A percentile compares a stretch with the other conserved stretches of the same genome.
phyloP scores from a whole-genome alignment of 768 basidiomycete species.

The Kwoniella pini region DNA sequence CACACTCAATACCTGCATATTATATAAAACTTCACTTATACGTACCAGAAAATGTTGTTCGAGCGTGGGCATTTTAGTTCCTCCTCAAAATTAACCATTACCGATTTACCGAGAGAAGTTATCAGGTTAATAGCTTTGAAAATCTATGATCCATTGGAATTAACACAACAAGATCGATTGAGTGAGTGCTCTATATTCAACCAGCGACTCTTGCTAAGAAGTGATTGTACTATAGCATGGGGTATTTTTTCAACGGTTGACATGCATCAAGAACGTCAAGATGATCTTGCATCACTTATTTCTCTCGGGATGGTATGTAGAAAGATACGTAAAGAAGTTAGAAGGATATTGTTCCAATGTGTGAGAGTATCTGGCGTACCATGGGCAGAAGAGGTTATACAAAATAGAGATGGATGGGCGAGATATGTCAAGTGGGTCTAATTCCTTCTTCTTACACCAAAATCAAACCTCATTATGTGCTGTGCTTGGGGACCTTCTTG shows the following conservation, averaged over 20 bases:
- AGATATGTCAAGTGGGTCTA: constrained; percentile 44
- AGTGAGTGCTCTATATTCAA: constrained; percentile 30
- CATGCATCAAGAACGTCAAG: constrained; percentile 46
- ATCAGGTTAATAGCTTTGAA: constrained; percentile 34
- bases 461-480: too few species aligned
- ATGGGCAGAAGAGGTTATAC: constrained; percentile 38
- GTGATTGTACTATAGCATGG: constrained; percentile 38
- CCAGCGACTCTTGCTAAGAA: not conserved
- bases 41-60: constrained; percentile 3
- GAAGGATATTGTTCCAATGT: constrained; percentile 45
- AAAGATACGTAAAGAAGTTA: constrained; percentile 37
- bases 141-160: constrained; percentile 43
- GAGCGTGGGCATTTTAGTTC: not conserved
- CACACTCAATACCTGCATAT: too few species aligned
- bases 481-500: not conserved
- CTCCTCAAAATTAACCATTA: not conserved
- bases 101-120: constrained; percentile 39
- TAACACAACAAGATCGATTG: constrained; percentile 48
- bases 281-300: constrained; percentile 37
- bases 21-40: too few species aligned
- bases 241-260: constrained; percentile 53
- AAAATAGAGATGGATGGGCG: constrained; percentile 41
- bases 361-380: constrained; percentile 38
- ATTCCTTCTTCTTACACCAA: too few species aligned
- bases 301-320: constrained; percentile 36